Evolutionary conservation across 2,329 filamentous ascomycete genomes (phyloP), one percentile per base, ranked within the genome.

Genomic region (Hymenoscyphus scutula): DNA sequence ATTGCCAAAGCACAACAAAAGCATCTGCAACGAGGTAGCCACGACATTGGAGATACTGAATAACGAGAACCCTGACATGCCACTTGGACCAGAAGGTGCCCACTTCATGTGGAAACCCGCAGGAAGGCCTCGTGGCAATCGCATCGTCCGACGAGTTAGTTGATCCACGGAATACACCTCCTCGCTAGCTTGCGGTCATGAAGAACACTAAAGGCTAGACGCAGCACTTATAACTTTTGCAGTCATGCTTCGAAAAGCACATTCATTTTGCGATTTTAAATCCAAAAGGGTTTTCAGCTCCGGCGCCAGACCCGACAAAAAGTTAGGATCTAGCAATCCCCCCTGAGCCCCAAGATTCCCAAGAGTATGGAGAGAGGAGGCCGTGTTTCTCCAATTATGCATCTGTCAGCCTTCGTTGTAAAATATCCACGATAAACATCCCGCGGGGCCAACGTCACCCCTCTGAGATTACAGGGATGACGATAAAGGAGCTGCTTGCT

Each of bases 381-480:
- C 27, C 53, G 13, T 34, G 25, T 37, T 13, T 57, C 38, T 30
- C 23, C 19, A 48, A 51, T 57, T 19, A 41, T 41, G 55, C 55
- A 34, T 15, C 15, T 25, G 54, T 32, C 25, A 55, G 41, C 30
- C 34, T 57, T 58, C 37, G 53, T 57, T 38, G 29, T 55, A 54
- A 60, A 45, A 13, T 45, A 51, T 27, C 54, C 37, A 48, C 55
- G 60, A 66, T 65, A 63, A 64, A 45, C 59, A 69, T 65, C 65
- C 65, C 67, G 59, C 60, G 63, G 58, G 55, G n/a, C 41, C 41
- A 25, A 5, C 19, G 19, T 48, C 41, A 15, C 11, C 53, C 51
- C 29, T n/a, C 23, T n/a, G n/a, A 66, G 67, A 67, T 68, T 66
- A 64, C 69, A 69, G 64, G 69, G 68, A 62, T 68, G 51, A 23